phyloP scores from a whole-genome alignment of 148 eudicot species.

The Nyssa sinensis region DNA sequence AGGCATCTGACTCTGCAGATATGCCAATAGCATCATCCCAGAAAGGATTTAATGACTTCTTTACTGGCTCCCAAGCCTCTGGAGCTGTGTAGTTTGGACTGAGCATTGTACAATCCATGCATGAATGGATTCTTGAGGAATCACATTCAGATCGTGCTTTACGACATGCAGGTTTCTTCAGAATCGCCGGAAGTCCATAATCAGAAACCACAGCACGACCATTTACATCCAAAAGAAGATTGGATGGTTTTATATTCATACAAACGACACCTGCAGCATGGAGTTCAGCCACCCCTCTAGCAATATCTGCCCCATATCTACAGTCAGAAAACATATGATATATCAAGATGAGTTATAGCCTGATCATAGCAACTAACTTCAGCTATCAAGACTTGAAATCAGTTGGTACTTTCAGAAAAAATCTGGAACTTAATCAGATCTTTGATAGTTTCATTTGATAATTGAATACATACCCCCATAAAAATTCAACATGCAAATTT shows the following conservation, averaged over 20 bases:
- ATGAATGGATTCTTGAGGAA: slow-evolving; percentile 80
- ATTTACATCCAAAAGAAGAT: slow-evolving; percentile 82
- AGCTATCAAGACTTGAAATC: not conserved
- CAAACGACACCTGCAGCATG: slow-evolving; percentile 99
- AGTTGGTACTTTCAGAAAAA: not conserved
- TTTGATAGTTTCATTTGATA: not conserved
- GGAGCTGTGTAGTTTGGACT: slow-evolving; percentile 97
- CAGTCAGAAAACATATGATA: slow-evolving; percentile 17
- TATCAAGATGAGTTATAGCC: slow-evolving; percentile 5
- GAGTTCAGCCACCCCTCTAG: slow-evolving; percentile 95
- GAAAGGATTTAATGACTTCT: slow-evolving; percentile 79
- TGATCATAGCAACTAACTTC: not conserved
- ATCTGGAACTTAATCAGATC: not conserved
- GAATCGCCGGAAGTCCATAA: slow-evolving; percentile 90
- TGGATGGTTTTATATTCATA: slow-evolving; percentile 92
- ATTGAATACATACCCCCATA: not conserved
- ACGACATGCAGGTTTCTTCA: slow-evolving; percentile 81
- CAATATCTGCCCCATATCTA: slow-evolving; percentile 97
- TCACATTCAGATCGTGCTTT: slow-evolving; percentile 78
- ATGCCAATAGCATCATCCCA: slow-evolving; percentile 96
- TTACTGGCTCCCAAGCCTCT: slow-evolving; percentile 98
- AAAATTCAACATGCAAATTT: not conserved
- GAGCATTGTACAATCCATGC: slow-evolving; percentile 98
- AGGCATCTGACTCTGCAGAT: slow-evolving; percentile 93
- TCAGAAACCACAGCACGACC: slow-evolving; percentile 94